Evolutionary conservation across 78 protist genomes (phyloP).

Genomic region (Chrysochromulina parva): DNA sequence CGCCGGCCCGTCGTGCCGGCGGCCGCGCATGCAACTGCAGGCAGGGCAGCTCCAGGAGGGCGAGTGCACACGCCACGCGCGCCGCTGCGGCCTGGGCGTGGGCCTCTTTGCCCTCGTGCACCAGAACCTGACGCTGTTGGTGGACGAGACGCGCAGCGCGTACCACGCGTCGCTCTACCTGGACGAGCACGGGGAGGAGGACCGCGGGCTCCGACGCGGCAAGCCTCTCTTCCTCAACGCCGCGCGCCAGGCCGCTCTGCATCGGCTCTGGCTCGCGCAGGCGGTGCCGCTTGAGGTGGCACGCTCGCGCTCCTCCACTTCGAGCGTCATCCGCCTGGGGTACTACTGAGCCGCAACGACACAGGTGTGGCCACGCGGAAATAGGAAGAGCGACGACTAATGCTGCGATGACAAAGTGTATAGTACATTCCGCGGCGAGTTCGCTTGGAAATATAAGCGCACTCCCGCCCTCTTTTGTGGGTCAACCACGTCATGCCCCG

Average conservation of each 20-base stretch:
- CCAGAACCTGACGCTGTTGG: neutral
- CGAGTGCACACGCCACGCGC: neutral
- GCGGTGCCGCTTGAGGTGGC: neutral
- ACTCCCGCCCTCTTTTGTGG: too few species aligned
- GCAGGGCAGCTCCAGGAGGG: neutral
- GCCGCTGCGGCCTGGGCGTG: neutral
- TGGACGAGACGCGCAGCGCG: neutral
- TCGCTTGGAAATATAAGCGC: too few species aligned
- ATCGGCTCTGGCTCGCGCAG: neutral
- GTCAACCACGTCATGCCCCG: too few species aligned
- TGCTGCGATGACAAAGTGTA: too few species aligned
- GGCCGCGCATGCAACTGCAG: neutral
- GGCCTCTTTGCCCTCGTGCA: neutral
- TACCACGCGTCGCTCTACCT: neutral
- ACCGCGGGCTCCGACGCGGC: neutral
- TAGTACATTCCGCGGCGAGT: too few species aligned
- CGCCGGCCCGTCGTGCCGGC: neutral
- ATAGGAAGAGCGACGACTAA: too few species aligned
- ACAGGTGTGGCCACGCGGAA: too few species aligned
- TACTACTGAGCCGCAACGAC: too few species aligned
- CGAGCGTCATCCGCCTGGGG: too few species aligned
- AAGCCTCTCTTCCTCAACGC: neutral
- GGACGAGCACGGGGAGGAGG: slow-evolving; percentile 2
- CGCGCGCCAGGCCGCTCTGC: neutral
- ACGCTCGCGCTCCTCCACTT: neutral